These are phyloP conservation scores for Evernia prunastri DNA, from an alignment of 495 filamentous ascomycete genomes.

Conservation along the genomic window DNA sequence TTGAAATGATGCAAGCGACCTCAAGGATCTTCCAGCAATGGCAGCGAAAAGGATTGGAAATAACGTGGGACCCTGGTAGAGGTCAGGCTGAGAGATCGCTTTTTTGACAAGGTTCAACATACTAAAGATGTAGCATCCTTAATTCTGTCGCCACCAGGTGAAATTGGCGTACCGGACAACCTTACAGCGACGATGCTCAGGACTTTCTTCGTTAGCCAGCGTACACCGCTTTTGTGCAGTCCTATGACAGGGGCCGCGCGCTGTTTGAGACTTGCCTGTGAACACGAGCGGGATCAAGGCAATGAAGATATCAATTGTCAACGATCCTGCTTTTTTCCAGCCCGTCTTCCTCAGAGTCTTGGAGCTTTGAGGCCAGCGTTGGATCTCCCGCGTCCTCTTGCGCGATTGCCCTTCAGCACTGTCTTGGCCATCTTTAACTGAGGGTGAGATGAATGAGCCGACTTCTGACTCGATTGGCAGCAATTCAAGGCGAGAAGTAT, in stretches of 20 bases:
- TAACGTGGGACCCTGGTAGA: neutral
- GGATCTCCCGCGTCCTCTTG: neutral
- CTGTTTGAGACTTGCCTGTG: neutral
- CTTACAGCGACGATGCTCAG: neutral
- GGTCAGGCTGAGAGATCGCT: neutral
- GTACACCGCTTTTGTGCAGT: neutral
- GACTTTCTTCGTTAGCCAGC: neutral
- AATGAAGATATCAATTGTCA: neutral
- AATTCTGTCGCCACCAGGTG: neutral
- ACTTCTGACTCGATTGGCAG: neutral
- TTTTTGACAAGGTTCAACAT: neutral
- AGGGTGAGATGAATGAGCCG: neutral
- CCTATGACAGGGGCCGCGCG: neutral
- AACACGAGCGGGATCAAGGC: neutral
- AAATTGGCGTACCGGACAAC: neutral
- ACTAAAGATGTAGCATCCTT: neutral
- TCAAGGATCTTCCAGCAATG: neutral
- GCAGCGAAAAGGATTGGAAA: neutral
- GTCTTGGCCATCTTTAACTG: neutral
- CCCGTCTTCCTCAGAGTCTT: neutral
- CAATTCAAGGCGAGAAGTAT: neutral
- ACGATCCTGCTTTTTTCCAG: neutral
- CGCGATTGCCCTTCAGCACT: neutral
- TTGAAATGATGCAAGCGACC: neutral
- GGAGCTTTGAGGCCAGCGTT: neutral